These are phyloP conservation scores for Senecio squalidus DNA, from an alignment of 140 eudicot species.

Conservation along the genomic window DNA sequence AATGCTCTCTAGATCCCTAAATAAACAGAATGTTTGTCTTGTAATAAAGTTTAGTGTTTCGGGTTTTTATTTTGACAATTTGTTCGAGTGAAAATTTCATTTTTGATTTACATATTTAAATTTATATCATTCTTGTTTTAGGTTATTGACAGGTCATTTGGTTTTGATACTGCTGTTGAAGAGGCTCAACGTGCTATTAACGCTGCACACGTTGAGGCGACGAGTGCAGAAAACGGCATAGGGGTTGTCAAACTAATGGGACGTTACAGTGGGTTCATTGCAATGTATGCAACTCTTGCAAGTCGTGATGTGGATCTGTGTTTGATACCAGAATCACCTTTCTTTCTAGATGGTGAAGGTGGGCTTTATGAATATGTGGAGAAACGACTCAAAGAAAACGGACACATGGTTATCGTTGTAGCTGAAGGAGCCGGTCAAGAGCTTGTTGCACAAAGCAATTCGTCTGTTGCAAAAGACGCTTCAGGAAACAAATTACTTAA, in stretches of 20 bases:
- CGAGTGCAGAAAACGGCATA: conserved; percentile 79
- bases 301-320: conserved; percentile 94
- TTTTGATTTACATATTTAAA: neutral
- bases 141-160: conserved; percentile 92
- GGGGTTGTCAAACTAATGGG: conserved; percentile 97
- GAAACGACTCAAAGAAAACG: conserved; percentile 79
- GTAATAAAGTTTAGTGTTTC: too few species aligned
- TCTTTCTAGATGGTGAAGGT: conserved; percentile 78
- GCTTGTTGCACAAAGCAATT: conserved; percentile 48
- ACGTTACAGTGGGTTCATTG: conserved; percentile 91
- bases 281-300: conserved; percentile 97
- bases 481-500: conserved; percentile 81
- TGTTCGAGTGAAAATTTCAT: neutral
- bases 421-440: conserved; percentile 99
- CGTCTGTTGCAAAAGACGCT: conserved; percentile 55
- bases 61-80: neutral
- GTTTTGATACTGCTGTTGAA: conserved; percentile 98
- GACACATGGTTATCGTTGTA: conserved; percentile 94
- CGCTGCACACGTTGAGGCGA: conserved; percentile 96
- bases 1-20: too few species aligned
- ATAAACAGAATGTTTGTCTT: too few species aligned
- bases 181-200: conserved; percentile 96
- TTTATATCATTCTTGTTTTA: conserved; percentile 24
- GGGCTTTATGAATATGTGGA: conserved; percentile 72
- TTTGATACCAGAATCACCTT: conserved; percentile 94